A percentile compares a stretch with the other conserved stretches of the same genome.
These are phyloP conservation scores for Hypoxylon rubiginosum DNA, from an alignment of 2,329 filamentous ascomycete genomes.

Conservation along the genomic window DNA sequence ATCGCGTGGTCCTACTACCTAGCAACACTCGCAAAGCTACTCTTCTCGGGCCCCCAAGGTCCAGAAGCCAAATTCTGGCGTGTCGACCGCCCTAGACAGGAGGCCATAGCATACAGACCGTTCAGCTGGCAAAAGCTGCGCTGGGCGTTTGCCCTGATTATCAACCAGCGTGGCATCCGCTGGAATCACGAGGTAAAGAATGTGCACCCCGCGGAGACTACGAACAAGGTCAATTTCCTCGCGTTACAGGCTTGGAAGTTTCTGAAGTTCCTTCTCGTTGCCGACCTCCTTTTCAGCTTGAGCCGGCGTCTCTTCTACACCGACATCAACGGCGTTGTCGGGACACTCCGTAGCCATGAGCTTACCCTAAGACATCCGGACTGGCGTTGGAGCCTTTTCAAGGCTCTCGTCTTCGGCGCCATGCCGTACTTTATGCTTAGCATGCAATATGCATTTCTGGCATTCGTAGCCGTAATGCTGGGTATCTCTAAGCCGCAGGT, in stretches of 20 bases:
- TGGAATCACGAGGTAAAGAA: conserved; percentile 25
- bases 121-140: conserved; percentile 10
- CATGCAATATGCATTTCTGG: conserved; percentile 22
- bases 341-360: not conserved
- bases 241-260: not conserved
- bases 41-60: not conserved
- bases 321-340: not conserved
- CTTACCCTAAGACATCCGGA: not conserved
- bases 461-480: too few species aligned
- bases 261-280: not conserved
- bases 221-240: not conserved
- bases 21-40: not conserved
- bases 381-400: not conserved
- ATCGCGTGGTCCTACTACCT: not conserved
- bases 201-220: not conserved
- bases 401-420: not conserved
- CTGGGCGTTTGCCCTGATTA: conserved; percentile 9
- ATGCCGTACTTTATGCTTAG: conserved; percentile 5
- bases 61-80: not conserved
- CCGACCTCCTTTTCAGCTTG: not conserved
- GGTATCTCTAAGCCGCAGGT: too few species aligned
- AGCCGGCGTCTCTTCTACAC: not conserved
- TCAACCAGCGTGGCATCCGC: conserved; percentile 12
- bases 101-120: not conserved
- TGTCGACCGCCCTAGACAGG: not conserved